These are phyloP conservation scores for Vachellia pachyceras DNA, from an alignment of 306 rosid genomes.

Conservation along the genomic window DNA sequence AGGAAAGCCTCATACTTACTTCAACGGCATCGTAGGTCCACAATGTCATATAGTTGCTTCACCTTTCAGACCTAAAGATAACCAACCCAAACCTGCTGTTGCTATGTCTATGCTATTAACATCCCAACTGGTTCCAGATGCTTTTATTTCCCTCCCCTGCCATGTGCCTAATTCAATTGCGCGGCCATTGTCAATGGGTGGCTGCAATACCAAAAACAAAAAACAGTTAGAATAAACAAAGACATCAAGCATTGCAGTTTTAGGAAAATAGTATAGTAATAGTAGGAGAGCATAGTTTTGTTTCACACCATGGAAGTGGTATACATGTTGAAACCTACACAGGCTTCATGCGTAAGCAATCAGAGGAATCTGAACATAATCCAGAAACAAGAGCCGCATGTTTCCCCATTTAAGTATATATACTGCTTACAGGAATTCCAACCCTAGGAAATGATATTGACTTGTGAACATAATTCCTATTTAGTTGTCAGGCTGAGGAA, in stretches of 20 bases:
- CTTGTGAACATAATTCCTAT: not conserved
- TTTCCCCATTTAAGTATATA: not conserved
- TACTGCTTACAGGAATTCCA: not conserved
- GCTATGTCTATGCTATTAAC: constrained; percentile 79
- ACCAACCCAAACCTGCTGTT: constrained; percentile 85
- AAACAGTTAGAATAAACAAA: not conserved
- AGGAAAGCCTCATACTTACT: constrained; percentile 59
- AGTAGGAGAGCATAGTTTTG: not conserved
- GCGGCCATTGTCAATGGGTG: constrained; percentile 69
- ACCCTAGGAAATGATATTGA: not conserved
- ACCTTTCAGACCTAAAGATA: constrained; percentile 83
- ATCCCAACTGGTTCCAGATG: constrained; percentile 83
- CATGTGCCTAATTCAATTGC: constrained; percentile 66
- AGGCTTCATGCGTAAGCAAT: constrained; percentile 6
- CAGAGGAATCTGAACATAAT: not conserved
- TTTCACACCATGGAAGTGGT: not conserved
- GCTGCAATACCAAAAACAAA: constrained; percentile 50
- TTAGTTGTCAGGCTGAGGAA: not conserved
- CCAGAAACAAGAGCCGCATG: constrained; percentile 9
- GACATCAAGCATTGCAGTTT: not conserved
- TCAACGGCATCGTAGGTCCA: constrained; percentile 78
- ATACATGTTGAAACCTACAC: not conserved
- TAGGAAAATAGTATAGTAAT: not conserved
- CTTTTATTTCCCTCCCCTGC: constrained; percentile 72
- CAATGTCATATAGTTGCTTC: constrained; percentile 70